phyloP scores from a whole-genome alignment of 2,329 filamentous ascomycete species.

The Scorias spongiosa region DNA sequence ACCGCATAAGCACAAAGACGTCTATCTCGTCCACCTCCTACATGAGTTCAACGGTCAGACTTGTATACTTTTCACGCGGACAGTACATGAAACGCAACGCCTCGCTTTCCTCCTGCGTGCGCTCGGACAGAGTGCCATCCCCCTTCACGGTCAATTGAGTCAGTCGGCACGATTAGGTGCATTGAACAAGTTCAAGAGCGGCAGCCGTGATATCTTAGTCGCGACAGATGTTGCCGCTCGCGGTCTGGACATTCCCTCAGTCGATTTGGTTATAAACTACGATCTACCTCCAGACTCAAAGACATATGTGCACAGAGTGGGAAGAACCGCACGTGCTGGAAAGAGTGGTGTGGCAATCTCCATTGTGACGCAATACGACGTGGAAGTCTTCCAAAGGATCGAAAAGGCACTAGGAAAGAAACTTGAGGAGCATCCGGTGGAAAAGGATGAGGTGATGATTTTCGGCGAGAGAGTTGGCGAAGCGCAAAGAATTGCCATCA shows the following conservation, averaged over 20 bases:
- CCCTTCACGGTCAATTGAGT: slow-evolving; percentile 79
- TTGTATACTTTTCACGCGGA: slow-evolving; percentile 80
- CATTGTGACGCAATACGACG: slow-evolving; percentile 75
- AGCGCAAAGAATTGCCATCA: slow-evolving; percentile 64
- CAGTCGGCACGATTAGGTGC: slow-evolving; percentile 78
- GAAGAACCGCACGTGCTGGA: slow-evolving; percentile 73
- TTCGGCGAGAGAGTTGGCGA: slow-evolving; percentile 65
- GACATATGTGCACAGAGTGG: slow-evolving; percentile 82
- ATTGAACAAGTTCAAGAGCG: slow-evolving; percentile 74
- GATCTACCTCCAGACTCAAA: slow-evolving; percentile 75
- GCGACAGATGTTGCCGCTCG: slow-evolving; percentile 89
- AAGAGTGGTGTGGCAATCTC: slow-evolving; percentile 69
- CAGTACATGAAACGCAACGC: slow-evolving; percentile 79
- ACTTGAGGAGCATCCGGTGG: slow-evolving; percentile 50
- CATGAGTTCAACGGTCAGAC: slow-evolving; percentile 80
- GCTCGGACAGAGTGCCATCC: slow-evolving; percentile 80
- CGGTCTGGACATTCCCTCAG: slow-evolving; percentile 84
- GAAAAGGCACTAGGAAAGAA: slow-evolving; percentile 71
- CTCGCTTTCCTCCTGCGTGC: slow-evolving; percentile 68
- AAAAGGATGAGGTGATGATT: slow-evolving; percentile 74
- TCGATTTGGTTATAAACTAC: slow-evolving; percentile 75
- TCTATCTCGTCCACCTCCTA: slow-evolving; percentile 71
- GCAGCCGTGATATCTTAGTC: slow-evolving; percentile 71
- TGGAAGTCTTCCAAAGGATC: slow-evolving; percentile 66
- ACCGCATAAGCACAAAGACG: slow-evolving; percentile 75